A percentile compares a stretch with the other conserved stretches of the same genome.
These are phyloP conservation scores for Penicillium sp. DNA, from an alignment of 2,329 filamentous ascomycete species.

Conservation along the genomic window DNA sequence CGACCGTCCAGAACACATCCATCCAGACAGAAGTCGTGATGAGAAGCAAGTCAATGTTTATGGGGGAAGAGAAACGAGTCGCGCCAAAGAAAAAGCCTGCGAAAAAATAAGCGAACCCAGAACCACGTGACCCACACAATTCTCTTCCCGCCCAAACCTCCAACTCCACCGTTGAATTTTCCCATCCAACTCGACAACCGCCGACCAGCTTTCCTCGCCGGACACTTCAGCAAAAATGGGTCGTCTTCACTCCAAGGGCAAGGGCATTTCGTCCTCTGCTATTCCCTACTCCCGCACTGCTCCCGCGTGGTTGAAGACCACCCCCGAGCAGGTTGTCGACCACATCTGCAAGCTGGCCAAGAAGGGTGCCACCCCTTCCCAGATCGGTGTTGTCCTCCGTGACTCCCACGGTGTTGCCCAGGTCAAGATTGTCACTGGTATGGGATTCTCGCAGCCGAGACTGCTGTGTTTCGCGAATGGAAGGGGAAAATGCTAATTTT, in stretches of 20 bases:
- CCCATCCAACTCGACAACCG: conserved; percentile 33
- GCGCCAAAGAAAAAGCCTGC: conserved; percentile 8
- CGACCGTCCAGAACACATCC: conserved; percentile 11
- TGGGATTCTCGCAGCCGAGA: conserved; percentile 30
- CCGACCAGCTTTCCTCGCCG: conserved; percentile 25
- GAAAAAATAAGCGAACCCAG: conserved; percentile 18
- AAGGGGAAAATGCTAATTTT: conserved; percentile 37
- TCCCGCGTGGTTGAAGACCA: conserved; percentile 97
- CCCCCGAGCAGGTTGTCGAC: conserved; percentile 95
- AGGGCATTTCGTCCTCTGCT: conserved; percentile 95
- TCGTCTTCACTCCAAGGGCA: conserved; percentile 98
- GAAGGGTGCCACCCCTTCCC: conserved; percentile 97
- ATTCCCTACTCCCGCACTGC: conserved; percentile 93
- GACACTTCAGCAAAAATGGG: conserved; percentile 43
- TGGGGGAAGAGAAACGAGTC: conserved; percentile 3
- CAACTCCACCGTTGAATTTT: conserved; percentile 16
- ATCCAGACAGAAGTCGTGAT: conserved; percentile 8
- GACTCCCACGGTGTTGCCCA: conserved; percentile 97
- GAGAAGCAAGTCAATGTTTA: conserved; percentile 1
- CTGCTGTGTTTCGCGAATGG: background rate
- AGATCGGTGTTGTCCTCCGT: conserved; percentile 98
- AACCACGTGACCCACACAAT: conserved; percentile 34
- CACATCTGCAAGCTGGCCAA: conserved; percentile 98
- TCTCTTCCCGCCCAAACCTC: conserved; percentile 10
- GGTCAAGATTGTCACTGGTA: conserved; percentile 96